These are phyloP conservation scores for Chrysosphaeria jannelii DNA, from an alignment of 2,329 filamentous ascomycete genomes.

Conservation along the genomic window DNA sequence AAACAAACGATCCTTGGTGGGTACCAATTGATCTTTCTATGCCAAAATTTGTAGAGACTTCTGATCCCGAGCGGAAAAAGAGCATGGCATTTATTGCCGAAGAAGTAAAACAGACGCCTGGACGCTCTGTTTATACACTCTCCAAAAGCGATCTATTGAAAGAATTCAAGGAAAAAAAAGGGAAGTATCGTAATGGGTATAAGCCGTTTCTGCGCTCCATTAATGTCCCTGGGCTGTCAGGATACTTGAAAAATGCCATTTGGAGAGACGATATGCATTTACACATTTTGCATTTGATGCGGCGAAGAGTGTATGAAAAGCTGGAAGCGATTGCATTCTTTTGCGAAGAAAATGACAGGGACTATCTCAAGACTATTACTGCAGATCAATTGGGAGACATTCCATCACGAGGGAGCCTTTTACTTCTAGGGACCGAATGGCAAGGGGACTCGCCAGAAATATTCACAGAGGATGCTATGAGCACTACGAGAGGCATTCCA, in stretches of 20 bases:
- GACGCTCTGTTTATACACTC: constrained; percentile 7
- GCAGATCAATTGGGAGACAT: too few species aligned
- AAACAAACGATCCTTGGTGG: constrained; percentile 21
- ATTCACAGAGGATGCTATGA: too few species aligned
- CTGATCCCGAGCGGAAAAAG: too few species aligned
- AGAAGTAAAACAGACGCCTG: background rate
- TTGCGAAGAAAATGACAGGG: too few species aligned
- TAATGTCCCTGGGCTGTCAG: background rate
- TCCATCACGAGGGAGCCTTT: too few species aligned
- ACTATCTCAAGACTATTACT: too few species aligned
- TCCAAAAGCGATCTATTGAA: constrained; percentile 9
- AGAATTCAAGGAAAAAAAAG: constrained; percentile 5
- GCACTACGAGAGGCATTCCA: too few species aligned
- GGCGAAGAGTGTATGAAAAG: constrained; percentile 5
- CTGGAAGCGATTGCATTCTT: background rate
- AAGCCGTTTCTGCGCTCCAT: constrained; percentile 1
- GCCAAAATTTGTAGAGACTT: background rate
- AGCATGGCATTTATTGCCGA: background rate
- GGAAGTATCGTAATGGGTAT: constrained; percentile 3
- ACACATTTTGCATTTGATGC: constrained; percentile 19
- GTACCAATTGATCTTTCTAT: constrained; percentile 13
- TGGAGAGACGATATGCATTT: constrained; percentile 26
- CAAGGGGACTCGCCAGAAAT: too few species aligned
- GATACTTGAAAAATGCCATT: constrained; percentile 5
- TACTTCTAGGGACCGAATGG: too few species aligned